Evolutionary conservation across 306 rosid genomes (phyloP).

Genomic region (Glycine latifolia): DNA sequence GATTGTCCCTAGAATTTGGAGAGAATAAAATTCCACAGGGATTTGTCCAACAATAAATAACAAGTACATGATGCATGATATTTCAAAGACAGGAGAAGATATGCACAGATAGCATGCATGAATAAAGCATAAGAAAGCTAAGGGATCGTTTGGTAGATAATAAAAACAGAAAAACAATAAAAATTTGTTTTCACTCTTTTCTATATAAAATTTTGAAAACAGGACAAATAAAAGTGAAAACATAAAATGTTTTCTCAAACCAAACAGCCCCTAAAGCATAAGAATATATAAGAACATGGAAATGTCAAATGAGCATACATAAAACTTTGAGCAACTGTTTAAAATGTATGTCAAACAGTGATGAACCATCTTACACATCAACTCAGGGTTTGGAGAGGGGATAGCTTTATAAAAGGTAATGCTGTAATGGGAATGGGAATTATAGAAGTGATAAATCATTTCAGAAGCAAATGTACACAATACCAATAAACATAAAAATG

Average conservation of each 20-base stretch:
- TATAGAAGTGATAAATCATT: not conserved
- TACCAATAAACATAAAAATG: constrained; percentile 24
- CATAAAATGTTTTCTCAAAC: too few relatives aligned
- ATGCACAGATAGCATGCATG: not conserved
- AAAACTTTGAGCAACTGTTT: not conserved
- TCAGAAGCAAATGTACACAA: constrained; percentile 10
- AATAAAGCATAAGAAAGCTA: constrained; percentile 13
- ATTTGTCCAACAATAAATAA: constrained; percentile 29
- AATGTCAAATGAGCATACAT: not conserved
- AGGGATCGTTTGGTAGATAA: not conserved
- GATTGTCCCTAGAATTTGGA: not conserved
- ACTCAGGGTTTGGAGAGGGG: not conserved
- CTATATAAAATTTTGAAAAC: too few relatives aligned
- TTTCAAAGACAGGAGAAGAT: constrained; percentile 12
- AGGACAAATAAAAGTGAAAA: too few relatives aligned
- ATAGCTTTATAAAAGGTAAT: too few relatives aligned
- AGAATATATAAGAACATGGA: constrained; percentile 18
- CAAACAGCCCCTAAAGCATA: not conserved
- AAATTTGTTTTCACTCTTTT: too few relatives aligned
- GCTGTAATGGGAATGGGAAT: not conserved
- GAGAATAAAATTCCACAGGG: constrained; percentile 11
- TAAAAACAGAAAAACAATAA: too few relatives aligned
- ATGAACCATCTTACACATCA: not conserved
- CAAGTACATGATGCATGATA: constrained; percentile 15
- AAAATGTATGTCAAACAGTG: not conserved